Evolutionary conservation across 1,139 yeast genomes (phyloP).

Genomic region (Pneumocystis murina): DNA sequence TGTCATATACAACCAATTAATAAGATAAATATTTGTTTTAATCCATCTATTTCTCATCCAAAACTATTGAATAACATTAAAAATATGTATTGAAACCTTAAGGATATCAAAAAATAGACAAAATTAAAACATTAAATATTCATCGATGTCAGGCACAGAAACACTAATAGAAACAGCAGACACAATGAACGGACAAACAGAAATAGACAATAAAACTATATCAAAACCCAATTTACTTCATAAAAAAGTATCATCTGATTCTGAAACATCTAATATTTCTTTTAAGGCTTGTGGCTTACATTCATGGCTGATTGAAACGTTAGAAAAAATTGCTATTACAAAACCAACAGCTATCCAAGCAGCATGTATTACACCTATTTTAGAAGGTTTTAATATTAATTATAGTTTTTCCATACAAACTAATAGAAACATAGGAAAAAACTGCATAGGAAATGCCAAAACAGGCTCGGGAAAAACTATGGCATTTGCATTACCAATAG

Average conservation of each 20-base stretch:
- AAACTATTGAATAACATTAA: no score
- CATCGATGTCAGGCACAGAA: neutral
- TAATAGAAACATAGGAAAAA: constrained; percentile 34
- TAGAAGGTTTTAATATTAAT: constrained; percentile 30
- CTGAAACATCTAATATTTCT: constrained; percentile 14
- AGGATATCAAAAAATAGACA: no score
- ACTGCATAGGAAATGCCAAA: constrained; percentile 95
- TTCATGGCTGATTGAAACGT: constrained; percentile 72
- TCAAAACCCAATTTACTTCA: neutral
- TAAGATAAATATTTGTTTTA: no score
- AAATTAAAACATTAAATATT: no score
- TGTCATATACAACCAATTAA: no score
- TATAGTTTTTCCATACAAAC: neutral
- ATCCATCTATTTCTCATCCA: no score
- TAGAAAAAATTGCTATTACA: constrained; percentile 63
- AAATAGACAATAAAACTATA: neutral
- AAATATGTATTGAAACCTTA: no score
- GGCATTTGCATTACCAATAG: constrained; percentile 94
- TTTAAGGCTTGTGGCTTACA: constrained; percentile 64
- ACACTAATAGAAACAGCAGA: neutral
- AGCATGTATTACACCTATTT: constrained; percentile 76
- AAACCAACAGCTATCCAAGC: constrained; percentile 76
- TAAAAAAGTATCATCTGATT: neutral
- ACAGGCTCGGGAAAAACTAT: constrained; percentile 98
- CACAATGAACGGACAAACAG: neutral